Evolutionary conservation across 768 basidiomycete species (phyloP), one percentile per base, ranked within the genome.

Genomic region (Suillus subluteus): DNA sequence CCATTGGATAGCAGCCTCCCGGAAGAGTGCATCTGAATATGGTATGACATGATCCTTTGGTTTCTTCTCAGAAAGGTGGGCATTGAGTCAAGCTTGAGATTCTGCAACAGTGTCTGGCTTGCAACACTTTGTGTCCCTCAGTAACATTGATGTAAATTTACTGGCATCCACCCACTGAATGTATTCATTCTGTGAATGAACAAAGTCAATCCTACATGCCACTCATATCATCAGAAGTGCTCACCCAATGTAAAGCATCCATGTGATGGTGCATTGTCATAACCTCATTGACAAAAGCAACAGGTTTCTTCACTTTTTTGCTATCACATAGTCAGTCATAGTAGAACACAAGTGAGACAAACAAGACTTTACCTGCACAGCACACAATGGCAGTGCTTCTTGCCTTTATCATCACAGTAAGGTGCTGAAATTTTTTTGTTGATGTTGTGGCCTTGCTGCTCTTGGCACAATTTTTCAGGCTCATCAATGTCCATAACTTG

Each of bases 1-100:
- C 82, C 82, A 82, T 58, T 81, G 70, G 37, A 78, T 69, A 3
- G 78, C 79, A 0, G 76, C 78, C 12, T 72, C 66, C 12, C 65
- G 63, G 50, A 80, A 77, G 9, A 69, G n/a, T 4, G 59, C 50
- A 48, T 81, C 71, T 3, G 73, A 67, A 64, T 81, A 82, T 3
- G 68, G 70, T 8, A 79, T 62, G 6, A 73, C 59, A 4, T 44
- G 38, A 38, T 75, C 72, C 6, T 55, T 69, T 21, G 65, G 65
- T 50, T 65, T 1, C 21, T n/a, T 7, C 44, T 46, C 3, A 11
- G 2, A 4, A 21, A 58, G 23, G 43, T 65, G 64, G 6, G 8
- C 4, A 23, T 65, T 41, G 4, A 65, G 52, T 5, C 18, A n/a
- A 6, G 64, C 8, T 40, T 40, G 40, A 40, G 40, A 13, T 12